Base-by-base conservation (phyloP, 257 asterid genomes). In the Petrea volubilis region DNA sequence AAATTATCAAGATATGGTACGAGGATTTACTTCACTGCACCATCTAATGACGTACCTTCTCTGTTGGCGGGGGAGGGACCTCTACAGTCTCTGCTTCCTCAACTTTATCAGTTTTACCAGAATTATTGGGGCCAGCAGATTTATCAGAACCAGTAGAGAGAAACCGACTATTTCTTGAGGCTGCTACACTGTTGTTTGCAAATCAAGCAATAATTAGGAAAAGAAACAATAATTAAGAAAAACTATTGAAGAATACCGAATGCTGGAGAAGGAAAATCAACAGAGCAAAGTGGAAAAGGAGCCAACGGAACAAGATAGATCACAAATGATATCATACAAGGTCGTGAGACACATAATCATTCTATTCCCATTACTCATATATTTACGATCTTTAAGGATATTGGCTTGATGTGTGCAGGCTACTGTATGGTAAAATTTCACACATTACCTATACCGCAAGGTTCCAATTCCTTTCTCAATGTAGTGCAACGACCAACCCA, bases 71-170 rank as follows among this genome's bases (percentile, higher is more conserved):
- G 56, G 97, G 97, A 56, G 96, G 93, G 66, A 81, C 66, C 74
- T 85, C 74, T 41, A 91, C 82, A 11, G 97, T 94, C 80, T 94
- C 96, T 9, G 97, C 97, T 78, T 89, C 99, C 88, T 86, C 91
- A 68, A 84, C 88, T 71, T 80, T 93, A 34, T 72, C 87, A 14
- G 72, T 75, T 82, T 81, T 78, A 68, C 47, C 83, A 58, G 62
- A 75, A 77, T 73, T 78, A 69, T 75, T 64, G 63, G 82, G 50
- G 33, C 79, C 86, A 6, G 85, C 67, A 70, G 88, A 82, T 67
- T 55, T 27, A 69, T 28, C 63, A 24, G 77, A 63, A 59, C 80
- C 96, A 25, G 93, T 75, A 33, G 93, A 88, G 70, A 88, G 62
- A 74, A 77, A 78, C n/a, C 93, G 82, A 29, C 76, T 83, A 79